phyloP scores from a whole-genome alignment of 805 yeast genomes.

The Starmera dryadoides region DNA sequence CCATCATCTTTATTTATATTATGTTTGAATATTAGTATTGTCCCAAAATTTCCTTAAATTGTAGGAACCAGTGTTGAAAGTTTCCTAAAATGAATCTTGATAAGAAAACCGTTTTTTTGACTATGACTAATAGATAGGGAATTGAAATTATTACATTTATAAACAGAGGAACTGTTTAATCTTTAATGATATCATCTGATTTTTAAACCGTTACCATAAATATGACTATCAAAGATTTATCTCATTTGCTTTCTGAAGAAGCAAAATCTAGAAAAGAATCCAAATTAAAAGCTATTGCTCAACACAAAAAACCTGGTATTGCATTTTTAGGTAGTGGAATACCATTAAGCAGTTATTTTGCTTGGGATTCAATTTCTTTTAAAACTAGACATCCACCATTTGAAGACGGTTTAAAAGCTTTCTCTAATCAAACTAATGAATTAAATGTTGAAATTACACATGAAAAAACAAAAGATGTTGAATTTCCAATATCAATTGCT shows the following conservation, averaged over 20 bases:
- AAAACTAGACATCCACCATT: slow-evolving; percentile 72
- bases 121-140: too few species aligned
- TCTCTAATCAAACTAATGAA: neutral
- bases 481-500: neutral
- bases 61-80: too few species aligned
- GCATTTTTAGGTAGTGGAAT: slow-evolving; percentile 89
- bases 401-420: slow-evolving; percentile 36
- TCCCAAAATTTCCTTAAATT: too few species aligned
- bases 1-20: too few species aligned
- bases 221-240: slow-evolving; percentile 57
- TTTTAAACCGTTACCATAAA: too few species aligned
- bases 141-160: too few species aligned
- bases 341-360: slow-evolving; percentile 82
- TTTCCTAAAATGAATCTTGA: too few species aligned
- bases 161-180: too few species aligned
- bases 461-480: neutral
- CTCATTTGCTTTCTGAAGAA: slow-evolving; percentile 67
- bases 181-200: too few species aligned
- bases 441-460: neutral
- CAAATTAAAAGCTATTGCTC: slow-evolving; percentile 74
- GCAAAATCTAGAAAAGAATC: slow-evolving; percentile 68
- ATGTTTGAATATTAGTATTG: too few species aligned
- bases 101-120: too few species aligned
- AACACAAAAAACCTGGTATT: slow-evolving; percentile 59
- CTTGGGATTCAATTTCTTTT: slow-evolving; percentile 64